Conservation (phyloP, 306 rosid species). For the Vigna mungo region DNA sequence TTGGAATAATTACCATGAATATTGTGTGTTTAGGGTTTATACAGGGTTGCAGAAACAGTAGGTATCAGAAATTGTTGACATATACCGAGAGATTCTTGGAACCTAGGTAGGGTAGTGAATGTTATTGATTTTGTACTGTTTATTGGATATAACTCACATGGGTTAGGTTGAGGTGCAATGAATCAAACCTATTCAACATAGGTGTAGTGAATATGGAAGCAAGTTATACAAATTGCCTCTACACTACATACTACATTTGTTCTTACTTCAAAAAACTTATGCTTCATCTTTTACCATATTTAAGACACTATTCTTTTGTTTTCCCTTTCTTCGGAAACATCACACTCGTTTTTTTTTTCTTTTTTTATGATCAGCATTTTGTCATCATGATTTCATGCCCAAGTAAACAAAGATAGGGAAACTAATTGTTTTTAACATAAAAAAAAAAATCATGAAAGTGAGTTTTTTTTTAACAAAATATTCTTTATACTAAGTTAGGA, state of each 20-base stretch:
- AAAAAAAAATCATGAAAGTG: no score
- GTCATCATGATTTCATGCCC: no score
- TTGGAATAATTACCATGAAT: background rate
- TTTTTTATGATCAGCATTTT: no score
- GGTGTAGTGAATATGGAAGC: background rate
- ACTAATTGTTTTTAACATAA: no score
- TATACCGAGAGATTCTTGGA: background rate
- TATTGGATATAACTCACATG: background rate
- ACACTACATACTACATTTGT: background rate
- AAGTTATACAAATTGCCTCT: background rate
- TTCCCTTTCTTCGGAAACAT: no score
- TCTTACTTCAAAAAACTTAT: background rate
- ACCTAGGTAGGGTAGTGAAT: background rate
- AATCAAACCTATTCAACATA: background rate
- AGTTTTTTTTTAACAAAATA: no score
- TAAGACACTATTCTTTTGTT: background rate
- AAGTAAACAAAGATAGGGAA: no score
- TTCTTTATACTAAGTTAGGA: no score
- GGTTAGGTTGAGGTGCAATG: conserved; percentile 28
- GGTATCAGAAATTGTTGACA: conserved; percentile 33
- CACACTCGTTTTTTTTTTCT: no score
- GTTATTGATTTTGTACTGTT: conserved; percentile 9
- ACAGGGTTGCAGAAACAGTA: conserved; percentile 4
- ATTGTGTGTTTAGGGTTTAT: background rate
- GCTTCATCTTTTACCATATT: background rate